phyloP scores from a whole-genome alignment of 805 yeast genomes.

The Ogataea ganodermae region DNA sequence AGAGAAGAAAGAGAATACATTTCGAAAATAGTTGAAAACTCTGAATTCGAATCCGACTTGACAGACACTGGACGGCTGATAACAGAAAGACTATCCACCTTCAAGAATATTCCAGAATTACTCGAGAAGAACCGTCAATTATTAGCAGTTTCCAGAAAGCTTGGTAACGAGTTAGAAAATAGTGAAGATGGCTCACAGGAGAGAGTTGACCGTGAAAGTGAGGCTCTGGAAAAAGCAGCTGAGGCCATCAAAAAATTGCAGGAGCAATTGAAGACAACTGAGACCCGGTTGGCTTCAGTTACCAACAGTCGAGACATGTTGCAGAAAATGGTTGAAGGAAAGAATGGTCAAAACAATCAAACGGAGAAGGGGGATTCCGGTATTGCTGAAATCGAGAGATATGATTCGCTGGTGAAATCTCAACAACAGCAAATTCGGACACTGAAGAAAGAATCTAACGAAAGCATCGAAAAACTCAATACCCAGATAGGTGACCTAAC shows the following conservation, averaged over 20 bases:
- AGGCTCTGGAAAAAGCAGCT: slow-evolving; percentile 47
- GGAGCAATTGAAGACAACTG: slow-evolving; percentile 54
- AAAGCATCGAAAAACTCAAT: slow-evolving; percentile 51
- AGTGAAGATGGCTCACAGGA: slow-evolving; percentile 57
- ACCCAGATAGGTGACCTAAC: slow-evolving; percentile 43
- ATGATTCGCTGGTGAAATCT: slow-evolving; percentile 24
- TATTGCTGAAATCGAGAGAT: slow-evolving; percentile 13
- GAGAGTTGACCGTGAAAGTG: slow-evolving; percentile 41
- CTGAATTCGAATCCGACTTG: slow-evolving; percentile 27
- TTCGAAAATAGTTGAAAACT: slow-evolving; percentile 48
- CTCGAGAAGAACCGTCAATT: slow-evolving; percentile 76
- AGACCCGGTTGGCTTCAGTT: slow-evolving; percentile 53
- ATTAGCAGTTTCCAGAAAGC: slow-evolving; percentile 63
- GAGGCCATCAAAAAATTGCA: slow-evolving; percentile 66
- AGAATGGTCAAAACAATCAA: background rate
- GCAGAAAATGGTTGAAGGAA: slow-evolving; percentile 34
- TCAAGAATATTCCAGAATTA: slow-evolving; percentile 65
- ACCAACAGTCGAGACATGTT: slow-evolving; percentile 72
- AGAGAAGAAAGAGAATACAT: slow-evolving; percentile 66
- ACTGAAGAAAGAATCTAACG: slow-evolving; percentile 41
- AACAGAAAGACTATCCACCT: slow-evolving; percentile 70
- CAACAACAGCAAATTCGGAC: slow-evolving; percentile 43
- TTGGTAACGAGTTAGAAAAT: slow-evolving; percentile 70
- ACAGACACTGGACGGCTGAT: slow-evolving; percentile 75
- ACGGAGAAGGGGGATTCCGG: slow-evolving; percentile 26